Evolutionary conservation across 345 rosid species (phyloP).

Genomic region (Luvunga scandens): DNA sequence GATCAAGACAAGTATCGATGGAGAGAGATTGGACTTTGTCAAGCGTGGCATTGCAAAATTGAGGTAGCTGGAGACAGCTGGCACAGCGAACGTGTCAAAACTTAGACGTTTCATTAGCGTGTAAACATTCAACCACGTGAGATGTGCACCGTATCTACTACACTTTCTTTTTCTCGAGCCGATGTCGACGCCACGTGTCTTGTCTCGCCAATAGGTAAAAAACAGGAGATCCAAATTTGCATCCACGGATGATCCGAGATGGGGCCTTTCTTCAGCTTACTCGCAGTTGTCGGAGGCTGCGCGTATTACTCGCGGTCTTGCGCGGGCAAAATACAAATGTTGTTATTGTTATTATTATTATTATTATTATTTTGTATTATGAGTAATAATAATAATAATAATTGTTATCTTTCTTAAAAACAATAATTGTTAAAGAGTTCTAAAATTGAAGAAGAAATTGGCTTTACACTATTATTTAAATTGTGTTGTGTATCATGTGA

Average conservation of each 20-base stretch:
- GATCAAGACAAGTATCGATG: not conserved
- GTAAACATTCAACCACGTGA: constrained; percentile 23
- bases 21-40: not conserved
- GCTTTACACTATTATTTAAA: not conserved
- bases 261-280: not conserved
- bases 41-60: not conserved
- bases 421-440: not conserved
- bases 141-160: not conserved
- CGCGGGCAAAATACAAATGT: too few species aligned
- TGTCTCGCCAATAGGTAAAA: not conserved
- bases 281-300: not conserved
- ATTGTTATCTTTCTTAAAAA: too few species aligned
- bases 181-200: constrained; percentile 24
- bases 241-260: not conserved
- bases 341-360: too few species aligned
- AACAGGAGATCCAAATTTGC: not conserved
- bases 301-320: not conserved
- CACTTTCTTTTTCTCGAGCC: not conserved
- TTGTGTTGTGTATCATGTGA: not conserved
- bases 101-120: constrained; percentile 12
- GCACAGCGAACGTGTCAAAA: constrained; percentile 9
- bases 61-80: constrained; percentile 5
- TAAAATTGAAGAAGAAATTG: not conserved
- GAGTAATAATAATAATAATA: too few species aligned
- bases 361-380: too few species aligned